Evolutionary conservation across 129 eudicot species (phyloP).

Genomic region (Escallonia herrerae): DNA sequence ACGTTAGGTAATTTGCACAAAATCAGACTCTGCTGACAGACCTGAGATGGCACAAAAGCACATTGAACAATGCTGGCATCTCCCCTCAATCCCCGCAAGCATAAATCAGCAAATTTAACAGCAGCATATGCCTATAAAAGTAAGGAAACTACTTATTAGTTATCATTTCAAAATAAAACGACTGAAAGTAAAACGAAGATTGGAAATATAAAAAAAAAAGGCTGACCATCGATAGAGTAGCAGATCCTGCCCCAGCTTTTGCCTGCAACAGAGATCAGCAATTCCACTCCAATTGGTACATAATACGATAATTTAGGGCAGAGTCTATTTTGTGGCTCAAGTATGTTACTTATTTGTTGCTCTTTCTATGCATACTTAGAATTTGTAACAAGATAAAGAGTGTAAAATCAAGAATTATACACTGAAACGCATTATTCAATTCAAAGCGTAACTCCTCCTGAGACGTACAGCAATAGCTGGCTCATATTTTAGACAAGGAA

Average conservation of each 20-base stretch:
- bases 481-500: no score
- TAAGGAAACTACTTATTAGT: no score
- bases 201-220: not conserved
- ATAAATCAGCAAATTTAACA: constrained; percentile 85
- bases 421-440: no score
- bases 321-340: no score
- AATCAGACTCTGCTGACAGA: constrained; percentile 8
- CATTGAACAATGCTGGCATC: constrained; percentile 67
- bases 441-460: no score
- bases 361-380: no score
- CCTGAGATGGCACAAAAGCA: constrained; percentile 79
- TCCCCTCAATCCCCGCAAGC: constrained; percentile 80
- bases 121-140: constrained; percentile 75
- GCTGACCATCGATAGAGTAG: constrained; percentile 95
- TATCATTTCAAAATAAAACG: no score
- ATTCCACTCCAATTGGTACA: not conserved
- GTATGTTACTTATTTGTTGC: no score
- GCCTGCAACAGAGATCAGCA: constrained; percentile 43
- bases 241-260: constrained; percentile 98
- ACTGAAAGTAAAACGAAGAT: not conserved
- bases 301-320: no score
- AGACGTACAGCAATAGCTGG: no score
- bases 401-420: no score
- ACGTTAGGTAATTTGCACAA: not conserved
- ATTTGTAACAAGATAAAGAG: not conserved